Percentiles rank a stretch among this genome's conserved stretches.
Conservation (phyloP, 2,329 filamentous ascomycete species). For the Phoma sp. region DNA sequence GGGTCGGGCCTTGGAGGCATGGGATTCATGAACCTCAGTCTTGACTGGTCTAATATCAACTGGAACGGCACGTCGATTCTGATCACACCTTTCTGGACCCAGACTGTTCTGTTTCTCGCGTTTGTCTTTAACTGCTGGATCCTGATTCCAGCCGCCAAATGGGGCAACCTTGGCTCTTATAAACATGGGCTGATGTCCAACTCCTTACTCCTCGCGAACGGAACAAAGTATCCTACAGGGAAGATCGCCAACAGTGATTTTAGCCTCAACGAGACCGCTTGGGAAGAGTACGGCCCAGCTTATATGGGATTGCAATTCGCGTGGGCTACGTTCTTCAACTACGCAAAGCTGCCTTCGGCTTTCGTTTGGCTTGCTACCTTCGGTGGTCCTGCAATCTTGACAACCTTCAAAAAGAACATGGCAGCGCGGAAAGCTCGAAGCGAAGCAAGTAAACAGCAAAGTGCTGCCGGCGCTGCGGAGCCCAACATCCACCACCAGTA, state of each 20-base stretch:
- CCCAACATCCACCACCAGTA: conserved; percentile 60
- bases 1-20: conserved; percentile 67
- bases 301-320: conserved; percentile 64
- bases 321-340: conserved; percentile 67
- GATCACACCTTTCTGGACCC: conserved; percentile 65
- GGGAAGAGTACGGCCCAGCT: conserved; percentile 58
- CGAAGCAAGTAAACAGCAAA: conserved; percentile 44
- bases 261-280: conserved; percentile 58
- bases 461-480: conserved; percentile 1
- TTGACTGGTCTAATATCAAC: conserved; percentile 68
- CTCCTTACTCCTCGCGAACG: conserved; percentile 58
- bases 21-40: conserved; percentile 64
- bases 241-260: conserved; percentile 52
- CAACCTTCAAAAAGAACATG: conserved; percentile 50
- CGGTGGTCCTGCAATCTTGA: conserved; percentile 57
- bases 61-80: conserved; percentile 49
- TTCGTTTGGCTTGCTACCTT: conserved; percentile 66
- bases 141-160: conserved; percentile 64
- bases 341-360: conserved; percentile 64
- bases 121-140: conserved; percentile 65
- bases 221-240: conserved; percentile 54
- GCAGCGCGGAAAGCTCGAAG: conserved; percentile 17
- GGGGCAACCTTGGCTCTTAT: conserved; percentile 60
- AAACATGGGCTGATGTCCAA: conserved; percentile 65
- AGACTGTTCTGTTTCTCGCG: conserved; percentile 61